Percentiles rank a stretch among this genome's conserved stretches.
These are phyloP conservation scores for Peronospora destructor DNA, from an alignment of 352 stramenopile genomes.

Conservation along the genomic window DNA sequence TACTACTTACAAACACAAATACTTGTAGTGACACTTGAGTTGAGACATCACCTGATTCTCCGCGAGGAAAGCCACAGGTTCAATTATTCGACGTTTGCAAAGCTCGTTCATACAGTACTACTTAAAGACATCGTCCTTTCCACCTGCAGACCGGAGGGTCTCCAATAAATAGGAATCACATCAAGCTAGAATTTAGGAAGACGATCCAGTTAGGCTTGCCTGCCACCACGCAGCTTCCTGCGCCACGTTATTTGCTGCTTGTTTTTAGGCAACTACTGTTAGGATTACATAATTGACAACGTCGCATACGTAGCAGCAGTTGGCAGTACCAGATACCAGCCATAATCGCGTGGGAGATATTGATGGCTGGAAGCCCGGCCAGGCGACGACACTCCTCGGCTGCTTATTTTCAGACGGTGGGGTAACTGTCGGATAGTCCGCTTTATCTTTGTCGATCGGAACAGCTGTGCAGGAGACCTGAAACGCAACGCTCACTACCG, in stretches of 20 bases:
- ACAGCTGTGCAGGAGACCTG: slow-evolving; percentile 1
- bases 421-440: slow-evolving; percentile 12
- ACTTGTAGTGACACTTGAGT: too few relatives aligned
- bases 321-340: slow-evolving; percentile 2
- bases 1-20: too few relatives aligned
- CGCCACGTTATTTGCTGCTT: too few relatives aligned
- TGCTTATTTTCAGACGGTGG: slow-evolving; percentile 12
- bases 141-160: too few relatives aligned
- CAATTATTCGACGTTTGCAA: slow-evolving; percentile 12
- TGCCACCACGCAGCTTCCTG: too few relatives aligned
- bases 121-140: too few relatives aligned
- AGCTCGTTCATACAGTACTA: background rate
- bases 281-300: background rate
- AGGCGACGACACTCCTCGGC: slow-evolving; percentile 6
- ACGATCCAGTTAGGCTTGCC: too few relatives aligned
- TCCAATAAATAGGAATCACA: too few relatives aligned
- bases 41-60: too few relatives aligned
- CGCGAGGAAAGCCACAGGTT: too few relatives aligned
- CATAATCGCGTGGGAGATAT: background rate
- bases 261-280: background rate
- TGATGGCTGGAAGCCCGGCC: background rate
- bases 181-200: too few relatives aligned
- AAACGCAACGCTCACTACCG: slow-evolving; percentile 5
- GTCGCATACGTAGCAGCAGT: slow-evolving; percentile 1
- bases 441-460: slow-evolving; percentile 8